Evolutionary conservation across 148 eudicot species (phyloP).

Genomic region (Diospyros lotus): DNA sequence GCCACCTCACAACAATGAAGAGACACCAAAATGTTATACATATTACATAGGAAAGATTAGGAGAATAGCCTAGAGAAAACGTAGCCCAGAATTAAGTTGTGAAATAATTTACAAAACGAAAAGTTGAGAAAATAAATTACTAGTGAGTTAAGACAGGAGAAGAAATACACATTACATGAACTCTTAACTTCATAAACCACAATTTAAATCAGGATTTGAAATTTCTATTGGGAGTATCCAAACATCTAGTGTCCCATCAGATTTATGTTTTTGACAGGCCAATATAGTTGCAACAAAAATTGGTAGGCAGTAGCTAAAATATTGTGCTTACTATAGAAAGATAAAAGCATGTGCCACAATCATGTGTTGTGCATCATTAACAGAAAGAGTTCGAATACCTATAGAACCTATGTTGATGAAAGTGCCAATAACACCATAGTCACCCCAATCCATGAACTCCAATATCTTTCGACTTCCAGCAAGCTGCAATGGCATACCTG

Average conservation of each 20-base stretch:
- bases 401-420: conserved; percentile 86
- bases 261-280: not conserved
- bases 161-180: not conserved
- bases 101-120: not conserved
- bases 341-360: not conserved
- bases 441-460: conserved; percentile 99
- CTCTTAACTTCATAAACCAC: too few relatives aligned
- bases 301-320: not conserved
- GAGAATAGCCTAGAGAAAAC: not conserved
- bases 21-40: not conserved
- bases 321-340: not conserved
- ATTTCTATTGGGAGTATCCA: not conserved
- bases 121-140: not conserved
- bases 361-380: not conserved
- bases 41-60: too few relatives aligned
- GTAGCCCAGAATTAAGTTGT: not conserved
- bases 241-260: not conserved
- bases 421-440: conserved; percentile 81
- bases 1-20: not conserved
- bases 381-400: conserved; percentile 39
- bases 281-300: not conserved
- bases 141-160: not conserved
- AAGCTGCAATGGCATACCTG: conserved; percentile 94
- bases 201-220: not conserved
- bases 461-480: conserved; percentile 85